Evolutionary conservation across 768 basidiomycete species (phyloP).

Genomic region (Psilocybe sp.): DNA sequence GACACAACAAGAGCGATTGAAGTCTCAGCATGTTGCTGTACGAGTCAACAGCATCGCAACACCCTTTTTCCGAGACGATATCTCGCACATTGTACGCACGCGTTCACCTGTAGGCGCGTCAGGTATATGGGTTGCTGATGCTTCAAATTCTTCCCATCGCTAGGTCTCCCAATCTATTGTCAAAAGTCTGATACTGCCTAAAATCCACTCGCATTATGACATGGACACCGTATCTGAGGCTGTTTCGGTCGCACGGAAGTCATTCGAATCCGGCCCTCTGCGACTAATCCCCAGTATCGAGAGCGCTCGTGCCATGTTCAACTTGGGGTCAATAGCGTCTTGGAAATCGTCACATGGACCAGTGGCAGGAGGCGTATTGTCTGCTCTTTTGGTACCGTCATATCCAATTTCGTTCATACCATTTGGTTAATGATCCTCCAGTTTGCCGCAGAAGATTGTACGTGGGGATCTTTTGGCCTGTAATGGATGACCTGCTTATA

Average conservation of each 20-base stretch:
- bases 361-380: slow-evolving; percentile 51
- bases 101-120: slow-evolving; percentile 1
- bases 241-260: slow-evolving; percentile 29
- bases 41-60: slow-evolving; percentile 69
- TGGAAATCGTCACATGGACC: slow-evolving; percentile 58
- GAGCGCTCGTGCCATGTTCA: slow-evolving; percentile 70
- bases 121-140: too few relatives aligned
- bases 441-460: slow-evolving; percentile 97
- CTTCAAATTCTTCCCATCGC: too few relatives aligned
- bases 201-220: slow-evolving; percentile 71
- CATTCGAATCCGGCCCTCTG: slow-evolving; percentile 32
- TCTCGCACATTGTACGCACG: slow-evolving; percentile 46
- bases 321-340: slow-evolving; percentile 64
- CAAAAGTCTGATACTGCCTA: slow-evolving; percentile 77
- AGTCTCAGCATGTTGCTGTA: slow-evolving; percentile 55
- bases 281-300: slow-evolving; percentile 81
- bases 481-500: neutral
- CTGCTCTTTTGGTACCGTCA: slow-evolving; percentile 51
- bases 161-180: slow-evolving; percentile 39
- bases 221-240: slow-evolving; percentile 57
- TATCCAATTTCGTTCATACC: neutral
- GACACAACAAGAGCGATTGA: slow-evolving; percentile 29
- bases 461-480: slow-evolving; percentile 15
- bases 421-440: slow-evolving; percentile 23
- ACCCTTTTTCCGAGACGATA: slow-evolving; percentile 63